These are phyloP conservation scores for Colletotrichum sp. DNA, from an alignment of 2,329 filamentous ascomycete species.

Conservation along the genomic window DNA sequence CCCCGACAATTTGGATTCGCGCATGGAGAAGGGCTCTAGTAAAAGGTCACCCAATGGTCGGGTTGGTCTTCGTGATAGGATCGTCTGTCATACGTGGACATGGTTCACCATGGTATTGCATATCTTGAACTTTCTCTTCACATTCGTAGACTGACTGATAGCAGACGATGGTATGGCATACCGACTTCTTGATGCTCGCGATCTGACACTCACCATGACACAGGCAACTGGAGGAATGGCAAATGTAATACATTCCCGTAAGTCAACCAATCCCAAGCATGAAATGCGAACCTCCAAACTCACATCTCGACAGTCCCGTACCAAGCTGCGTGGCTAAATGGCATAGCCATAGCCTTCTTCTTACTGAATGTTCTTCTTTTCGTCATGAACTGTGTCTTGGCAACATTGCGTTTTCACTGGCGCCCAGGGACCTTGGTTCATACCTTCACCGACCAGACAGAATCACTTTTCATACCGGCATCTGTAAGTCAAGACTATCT, in stretches of 20 bases:
- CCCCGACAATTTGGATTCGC: slow-evolving; percentile 40
- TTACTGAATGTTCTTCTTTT: slow-evolving; percentile 70
- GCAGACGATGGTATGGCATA: slow-evolving; percentile 36
- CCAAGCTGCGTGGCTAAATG: slow-evolving; percentile 58
- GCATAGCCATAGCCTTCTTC: slow-evolving; percentile 66
- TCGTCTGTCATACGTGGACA: slow-evolving; percentile 69
- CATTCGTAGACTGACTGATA: slow-evolving; percentile 15
- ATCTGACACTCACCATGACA: neutral
- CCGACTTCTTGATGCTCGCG: neutral
- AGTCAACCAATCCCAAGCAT: slow-evolving; percentile 39
- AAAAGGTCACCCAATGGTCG: slow-evolving; percentile 24
- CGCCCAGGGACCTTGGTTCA: slow-evolving; percentile 73
- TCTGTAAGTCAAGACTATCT: slow-evolving; percentile 47
- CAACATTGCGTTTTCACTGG: slow-evolving; percentile 71
- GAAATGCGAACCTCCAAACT: slow-evolving; percentile 53
- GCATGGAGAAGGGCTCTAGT: slow-evolving; percentile 21
- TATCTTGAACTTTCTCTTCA: neutral
- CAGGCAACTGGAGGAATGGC: slow-evolving; percentile 62
- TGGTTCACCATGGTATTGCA: slow-evolving; percentile 69
- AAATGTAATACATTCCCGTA: slow-evolving; percentile 61
- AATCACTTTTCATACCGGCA: slow-evolving; percentile 79
- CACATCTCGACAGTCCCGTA: slow-evolving; percentile 66
- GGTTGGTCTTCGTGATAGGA: slow-evolving; percentile 53
- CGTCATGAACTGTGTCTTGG: slow-evolving; percentile 65
- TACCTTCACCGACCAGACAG: slow-evolving; percentile 78